Conservation (phyloP, 176 grass and related monocot genomes). For the Oryza longistaminata region DNA sequence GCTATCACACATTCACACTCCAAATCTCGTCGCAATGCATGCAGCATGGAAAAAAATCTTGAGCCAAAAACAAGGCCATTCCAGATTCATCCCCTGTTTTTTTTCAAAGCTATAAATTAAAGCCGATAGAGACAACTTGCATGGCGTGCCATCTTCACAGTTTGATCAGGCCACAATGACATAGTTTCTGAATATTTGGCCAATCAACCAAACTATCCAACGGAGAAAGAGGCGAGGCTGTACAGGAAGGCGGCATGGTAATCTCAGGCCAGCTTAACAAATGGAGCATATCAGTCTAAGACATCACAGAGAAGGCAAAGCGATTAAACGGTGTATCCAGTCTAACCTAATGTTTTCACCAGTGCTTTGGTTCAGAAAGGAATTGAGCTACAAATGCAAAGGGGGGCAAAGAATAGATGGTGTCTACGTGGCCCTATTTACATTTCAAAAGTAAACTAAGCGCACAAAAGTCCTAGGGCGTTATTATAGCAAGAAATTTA, state of each 20-base stretch:
- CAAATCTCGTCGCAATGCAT: background rate
- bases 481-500: constrained; percentile 48
- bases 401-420: background rate
- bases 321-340: background rate
- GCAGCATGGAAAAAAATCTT: background rate
- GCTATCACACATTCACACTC: background rate
- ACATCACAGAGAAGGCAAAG: background rate
- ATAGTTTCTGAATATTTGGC: background rate
- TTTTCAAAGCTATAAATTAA: constrained; percentile 6
- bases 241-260: background rate
- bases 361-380: background rate
- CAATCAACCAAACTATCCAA: background rate
- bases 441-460: constrained; percentile 31
- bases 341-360: constrained; percentile 5
- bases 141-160: background rate
- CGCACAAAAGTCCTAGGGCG: constrained; percentile 12
- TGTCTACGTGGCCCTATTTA: constrained; percentile 46
- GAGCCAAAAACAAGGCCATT: background rate
- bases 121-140: constrained; percentile 6
- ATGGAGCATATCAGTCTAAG: background rate
- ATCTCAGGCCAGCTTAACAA: background rate
- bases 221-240: background rate
- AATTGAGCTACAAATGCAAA: background rate
- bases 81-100: background rate
- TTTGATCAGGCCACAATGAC: background rate